These are phyloP conservation scores for Acanthamoeba healyi DNA, from an alignment of 208 protist species.

Conservation along the genomic window DNA sequence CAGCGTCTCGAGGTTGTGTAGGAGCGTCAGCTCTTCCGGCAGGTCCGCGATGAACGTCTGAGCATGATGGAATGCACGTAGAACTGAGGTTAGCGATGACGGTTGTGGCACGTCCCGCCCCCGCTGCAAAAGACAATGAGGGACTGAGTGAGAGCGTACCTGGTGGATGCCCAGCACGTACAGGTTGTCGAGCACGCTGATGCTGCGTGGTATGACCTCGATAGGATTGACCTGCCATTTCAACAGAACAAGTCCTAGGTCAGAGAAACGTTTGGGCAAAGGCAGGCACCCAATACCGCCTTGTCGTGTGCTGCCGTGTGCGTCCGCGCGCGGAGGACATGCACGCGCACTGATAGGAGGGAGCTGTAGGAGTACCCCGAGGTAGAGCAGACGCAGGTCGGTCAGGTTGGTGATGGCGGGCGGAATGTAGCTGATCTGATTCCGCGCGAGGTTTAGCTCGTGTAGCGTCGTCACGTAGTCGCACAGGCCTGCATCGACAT, in stretches of 20 bases:
- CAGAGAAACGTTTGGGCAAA: background rate
- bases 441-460: conserved; percentile 60
- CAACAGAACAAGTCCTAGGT: too few species aligned
- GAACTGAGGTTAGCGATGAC: too few species aligned
- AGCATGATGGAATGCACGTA: too few species aligned
- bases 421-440: conserved; percentile 67
- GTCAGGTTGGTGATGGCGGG: conserved; percentile 43
- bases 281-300: too few species aligned
- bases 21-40: conserved; percentile 19
- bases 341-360: too few species aligned
- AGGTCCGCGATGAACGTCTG: conserved; percentile 44
- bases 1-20: conserved; percentile 47
- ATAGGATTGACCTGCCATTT: conserved; percentile 36
- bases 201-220: background rate
- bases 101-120: too few species aligned
- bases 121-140: background rate
- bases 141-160: background rate
- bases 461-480: conserved; percentile 33
- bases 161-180: conserved; percentile 64
- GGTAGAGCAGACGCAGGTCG: conserved; percentile 50
- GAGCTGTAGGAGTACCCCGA: background rate
- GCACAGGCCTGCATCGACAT: conserved; percentile 16
- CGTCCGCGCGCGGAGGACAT: too few species aligned
- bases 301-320: too few species aligned
- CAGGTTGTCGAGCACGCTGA: conserved; percentile 36